Base-by-base conservation (phyloP, 371 early-diverging fungal species). In the Thermomucor indicae-seudaticae region DNA sequence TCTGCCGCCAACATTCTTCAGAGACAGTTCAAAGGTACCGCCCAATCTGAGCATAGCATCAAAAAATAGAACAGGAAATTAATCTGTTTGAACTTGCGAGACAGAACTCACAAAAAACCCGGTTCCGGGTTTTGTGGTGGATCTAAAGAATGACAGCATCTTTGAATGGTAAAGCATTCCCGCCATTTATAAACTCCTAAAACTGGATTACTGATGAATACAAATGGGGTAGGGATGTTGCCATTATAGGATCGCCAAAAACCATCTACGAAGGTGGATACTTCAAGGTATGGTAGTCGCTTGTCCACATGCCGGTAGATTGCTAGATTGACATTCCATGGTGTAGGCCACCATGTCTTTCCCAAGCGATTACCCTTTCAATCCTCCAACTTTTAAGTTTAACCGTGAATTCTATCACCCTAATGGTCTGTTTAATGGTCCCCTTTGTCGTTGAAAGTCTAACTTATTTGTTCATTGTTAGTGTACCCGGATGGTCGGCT, bases 261-360 rank as follows among this genome's bases (percentile, higher is more conserved):
- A 94, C 93, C 8, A 79, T 87, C 20, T 94, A 89, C 42, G 95
- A 95, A 67, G 90, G 90, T 41, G 95, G 93, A 8, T 90, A 92
- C 58, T 91, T 92, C 73, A 91, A 86, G 72, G 92, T 92, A 70
- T 7, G 14, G 17, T 40, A 43, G 7, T 22, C n/a, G n/a, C n/a
- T n/a, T n/a, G n/a, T n/a, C n/a, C 22, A 20, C 14, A 25, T 45
- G 70, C 5, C 83, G 83, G 57, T 83, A 83, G 8, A 17, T 3
- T 11, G 12, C 6, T 39, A 28, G 24, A 35, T 20, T 2, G 12
- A 12, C 0, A 40, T 28, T 16, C 42, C 17, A 29, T 28, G 31
- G 17, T 34, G n/a, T 39, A 79, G 80, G 77, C 77, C 16, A 74
- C 85, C 23, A 75, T 83, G 73, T 62, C 73, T 4, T 79, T 76